A percentile compares a stretch with the other conserved stretches of the same genome.
Evolutionary conservation across 495 filamentous ascomycete species (phyloP).

Genomic region (Acidomyces sp.): DNA sequence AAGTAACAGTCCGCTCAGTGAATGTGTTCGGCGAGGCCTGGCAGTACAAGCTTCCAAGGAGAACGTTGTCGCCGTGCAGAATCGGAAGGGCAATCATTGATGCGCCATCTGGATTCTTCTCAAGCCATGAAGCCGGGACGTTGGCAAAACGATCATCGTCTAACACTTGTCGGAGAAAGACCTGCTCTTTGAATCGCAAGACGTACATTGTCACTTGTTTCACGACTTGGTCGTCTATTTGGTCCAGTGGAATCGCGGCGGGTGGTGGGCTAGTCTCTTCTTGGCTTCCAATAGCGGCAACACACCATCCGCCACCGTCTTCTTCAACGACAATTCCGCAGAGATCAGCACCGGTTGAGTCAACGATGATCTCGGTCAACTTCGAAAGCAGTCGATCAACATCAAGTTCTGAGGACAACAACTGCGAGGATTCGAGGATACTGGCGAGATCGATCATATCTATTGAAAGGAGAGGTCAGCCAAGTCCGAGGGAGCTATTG

Average conservation of each 20-base stretch:
- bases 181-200: conserved; percentile 67
- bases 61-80: conserved; percentile 55
- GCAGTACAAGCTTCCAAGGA: conserved; percentile 74
- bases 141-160: conserved; percentile 81
- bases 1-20: conserved; percentile 74
- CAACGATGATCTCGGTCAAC: conserved; percentile 82
- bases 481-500: too few relatives aligned
- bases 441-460: conserved; percentile 83
- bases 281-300: conserved; percentile 63
- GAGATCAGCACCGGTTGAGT: conserved; percentile 70
- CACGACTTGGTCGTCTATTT: conserved; percentile 52
- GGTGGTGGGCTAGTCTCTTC: conserved; percentile 48
- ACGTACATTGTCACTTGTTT: conserved; percentile 71
- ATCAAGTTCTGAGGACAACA: conserved; percentile 77
- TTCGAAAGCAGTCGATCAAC: conserved; percentile 73
- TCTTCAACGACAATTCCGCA: conserved; percentile 68
- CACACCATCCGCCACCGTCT: conserved; percentile 55
- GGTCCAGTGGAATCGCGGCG: conserved; percentile 51
- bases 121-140: conserved; percentile 56
- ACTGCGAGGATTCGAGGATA: conserved; percentile 77
- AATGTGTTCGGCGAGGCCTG: conserved; percentile 76
- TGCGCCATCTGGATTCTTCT: conserved; percentile 53
- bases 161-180: conserved; percentile 71
- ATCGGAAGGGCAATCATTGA: conserved; percentile 81
- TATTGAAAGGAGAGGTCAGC: too few relatives aligned